Evolutionary conservation across 495 filamentous ascomycete species (phyloP), one percentile per base, ranked within the genome.

Genomic region (Hypoxylon perforatum): DNA sequence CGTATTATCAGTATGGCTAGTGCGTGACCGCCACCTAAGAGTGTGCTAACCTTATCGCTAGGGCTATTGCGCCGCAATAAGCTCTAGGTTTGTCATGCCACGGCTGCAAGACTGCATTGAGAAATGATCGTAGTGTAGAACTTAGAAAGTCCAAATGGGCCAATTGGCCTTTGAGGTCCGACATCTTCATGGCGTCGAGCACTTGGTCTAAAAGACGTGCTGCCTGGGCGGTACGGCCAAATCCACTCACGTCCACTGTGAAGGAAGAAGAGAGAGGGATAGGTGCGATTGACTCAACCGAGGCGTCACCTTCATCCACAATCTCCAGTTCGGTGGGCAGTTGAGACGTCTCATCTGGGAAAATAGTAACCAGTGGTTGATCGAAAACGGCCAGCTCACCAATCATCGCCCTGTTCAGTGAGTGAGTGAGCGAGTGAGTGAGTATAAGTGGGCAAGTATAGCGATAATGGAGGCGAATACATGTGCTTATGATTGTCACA

Each of bases 181-280:
- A 41, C 5, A 64, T 58, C 28, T 50, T 46, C 11, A 69, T 35
- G 9, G 22, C 57, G 22, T 65, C 23, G 33, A 61, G 28, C 10
- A 52, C 57, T 22, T 52, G 57, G 28, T 81, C 76, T 9, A 75
- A 45, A 6, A 78, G 71, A 50, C 69, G 75, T 10, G 69, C 64
- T 11, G 75, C 75, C 49, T 79, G 76, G 1, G 72, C 70, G 17
- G 68, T 57, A 4, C 76, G 65, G 18, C 62, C 67, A 48, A 79
- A 79, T 7, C 61, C 59, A 9, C 71, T 71, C 15, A 70, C 57
- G n/a, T 64, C 59, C 7, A 41, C 28, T 21, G 64, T 62, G 57
- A 49, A 41, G 41, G 30, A 23, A 54, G 59, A 49, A 46, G 58
- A 41, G 51, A 68, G 2, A 57, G 54, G 48, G 39, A 61, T 42